phyloP scores from a whole-genome alignment of 805 yeast genomes.

The Kazachstania taianensis region DNA sequence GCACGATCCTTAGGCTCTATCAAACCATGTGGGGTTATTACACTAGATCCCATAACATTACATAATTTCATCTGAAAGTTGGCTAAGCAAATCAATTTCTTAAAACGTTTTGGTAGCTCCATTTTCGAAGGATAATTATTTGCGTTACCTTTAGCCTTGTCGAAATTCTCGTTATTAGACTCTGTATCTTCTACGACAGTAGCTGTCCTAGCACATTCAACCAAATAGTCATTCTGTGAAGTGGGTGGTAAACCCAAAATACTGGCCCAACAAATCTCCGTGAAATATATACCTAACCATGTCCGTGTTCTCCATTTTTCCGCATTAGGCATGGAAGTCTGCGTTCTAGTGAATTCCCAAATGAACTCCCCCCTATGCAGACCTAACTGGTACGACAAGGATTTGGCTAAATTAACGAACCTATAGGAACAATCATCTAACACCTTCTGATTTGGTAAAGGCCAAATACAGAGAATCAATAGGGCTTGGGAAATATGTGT shows the following conservation, averaged over 20 bases:
- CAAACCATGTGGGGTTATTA: slow-evolving; percentile 78
- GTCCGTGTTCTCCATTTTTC: slow-evolving; percentile 91
- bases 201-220: slow-evolving; percentile 71
- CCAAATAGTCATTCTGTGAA: slow-evolving; percentile 67
- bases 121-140: slow-evolving; percentile 1
- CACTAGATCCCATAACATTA: slow-evolving; percentile 78
- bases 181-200: slow-evolving; percentile 19
- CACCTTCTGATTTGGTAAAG: slow-evolving; percentile 84
- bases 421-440: slow-evolving; percentile 86
- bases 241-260: slow-evolving; percentile 82
- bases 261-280: slow-evolving; percentile 88
- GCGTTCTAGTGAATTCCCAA: slow-evolving; percentile 82
- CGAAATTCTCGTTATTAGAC: not conserved
- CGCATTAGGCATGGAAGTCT: slow-evolving; percentile 78
- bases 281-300: slow-evolving; percentile 80
- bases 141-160: slow-evolving; percentile 20
- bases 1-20: slow-evolving; percentile 77
- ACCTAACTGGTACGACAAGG: slow-evolving; percentile 76
- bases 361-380: slow-evolving; percentile 87
- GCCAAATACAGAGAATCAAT: slow-evolving; percentile 81
- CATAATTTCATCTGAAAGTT: slow-evolving; percentile 78
- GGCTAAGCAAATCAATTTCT: slow-evolving; percentile 62
- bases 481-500: slow-evolving; percentile 90
- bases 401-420: slow-evolving; percentile 79
- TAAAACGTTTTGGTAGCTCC: slow-evolving; percentile 53